These are phyloP conservation scores for Melaleuca quinquenervia DNA, from an alignment of 345 rosid genomes.

Conservation along the genomic window DNA sequence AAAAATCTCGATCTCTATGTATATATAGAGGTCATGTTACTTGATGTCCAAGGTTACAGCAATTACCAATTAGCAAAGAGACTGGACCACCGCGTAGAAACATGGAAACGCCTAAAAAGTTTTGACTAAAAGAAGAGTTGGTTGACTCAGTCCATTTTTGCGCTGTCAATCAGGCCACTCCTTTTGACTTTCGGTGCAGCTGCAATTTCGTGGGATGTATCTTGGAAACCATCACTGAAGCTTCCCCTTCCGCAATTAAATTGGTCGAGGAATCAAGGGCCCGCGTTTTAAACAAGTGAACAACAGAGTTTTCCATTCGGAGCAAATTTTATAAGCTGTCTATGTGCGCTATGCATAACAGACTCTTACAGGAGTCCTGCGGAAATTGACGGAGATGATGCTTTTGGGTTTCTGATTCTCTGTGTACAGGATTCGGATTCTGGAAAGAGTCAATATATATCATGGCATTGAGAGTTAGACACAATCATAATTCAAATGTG, in stretches of 20 bases:
- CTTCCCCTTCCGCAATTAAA: neutral
- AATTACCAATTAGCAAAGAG: fast-evolving
- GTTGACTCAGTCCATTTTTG: neutral
- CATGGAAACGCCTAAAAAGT: neutral
- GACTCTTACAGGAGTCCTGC: no score
- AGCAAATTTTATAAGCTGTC: neutral
- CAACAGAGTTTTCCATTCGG: neutral
- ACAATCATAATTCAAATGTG: no score
- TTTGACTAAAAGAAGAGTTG: neutral
- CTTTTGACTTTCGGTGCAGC: neutral
- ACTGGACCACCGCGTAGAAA: neutral
- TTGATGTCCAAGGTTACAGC: neutral
- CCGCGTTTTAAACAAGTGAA: neutral
- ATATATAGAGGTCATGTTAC: neutral
- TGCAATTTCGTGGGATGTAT: neutral
- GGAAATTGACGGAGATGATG: no score
- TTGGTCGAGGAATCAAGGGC: neutral
- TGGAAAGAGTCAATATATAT: no score
- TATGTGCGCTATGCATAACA: neutral
- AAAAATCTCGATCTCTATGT: neutral
- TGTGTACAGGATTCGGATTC: no score
- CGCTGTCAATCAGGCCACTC: neutral
- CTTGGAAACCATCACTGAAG: neutral
- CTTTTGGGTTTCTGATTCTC: no score
- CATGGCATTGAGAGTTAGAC: no score